Base-by-base conservation (phyloP, 2,329 filamentous ascomycete genomes). In the Alternaria gansuensis region DNA sequence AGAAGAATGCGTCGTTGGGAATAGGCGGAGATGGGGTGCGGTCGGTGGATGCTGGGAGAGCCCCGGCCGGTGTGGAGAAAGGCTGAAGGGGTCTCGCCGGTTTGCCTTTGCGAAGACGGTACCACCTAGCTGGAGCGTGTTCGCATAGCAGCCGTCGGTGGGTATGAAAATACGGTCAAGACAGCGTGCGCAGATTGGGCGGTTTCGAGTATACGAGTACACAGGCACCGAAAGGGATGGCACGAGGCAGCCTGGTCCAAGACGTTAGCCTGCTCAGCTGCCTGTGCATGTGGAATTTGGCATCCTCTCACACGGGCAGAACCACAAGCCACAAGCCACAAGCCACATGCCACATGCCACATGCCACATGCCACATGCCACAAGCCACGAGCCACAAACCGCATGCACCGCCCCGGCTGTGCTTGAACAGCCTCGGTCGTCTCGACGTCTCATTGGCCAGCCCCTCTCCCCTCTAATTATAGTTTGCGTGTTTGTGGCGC, bases 51-150 rank as follows among this genome's bases (percentile, higher is more conserved):
- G 45, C 37, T 60, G 50, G 29, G 31, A 50, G 39, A 43, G 49
- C 34, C 43, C 51, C 53, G 54, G 45, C 56, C 54, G 34, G 36
- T 62, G 63, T 66, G 63, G 63, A 62, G 61, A 54, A 63, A 39
- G 60, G 60, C 60, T 63, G 57, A 60, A 44, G 54, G 54, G 54
- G 40, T 45, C 51, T 60, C 43, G 54, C 43, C 34, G 46, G 52
- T 36, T 34, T 51, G 41, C 49, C 48, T 44, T 36, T 55, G 33
- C 44, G 13, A 21, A 21, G 23, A 23, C 36, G 43, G 36, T 40
- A 53, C 41, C 17, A 23, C 23, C 39, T 52, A 11, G 48, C 13
- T 9, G 26, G 39, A 37, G 54, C 54, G 51, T 40, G 17, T 24
- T 40, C n/a, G 51, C 51, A 56, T 49, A n/a, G 39, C 31, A 41